phyloP scores from a whole-genome alignment of 768 basidiomycete genomes.

The Phaeotremella skinneri region DNA sequence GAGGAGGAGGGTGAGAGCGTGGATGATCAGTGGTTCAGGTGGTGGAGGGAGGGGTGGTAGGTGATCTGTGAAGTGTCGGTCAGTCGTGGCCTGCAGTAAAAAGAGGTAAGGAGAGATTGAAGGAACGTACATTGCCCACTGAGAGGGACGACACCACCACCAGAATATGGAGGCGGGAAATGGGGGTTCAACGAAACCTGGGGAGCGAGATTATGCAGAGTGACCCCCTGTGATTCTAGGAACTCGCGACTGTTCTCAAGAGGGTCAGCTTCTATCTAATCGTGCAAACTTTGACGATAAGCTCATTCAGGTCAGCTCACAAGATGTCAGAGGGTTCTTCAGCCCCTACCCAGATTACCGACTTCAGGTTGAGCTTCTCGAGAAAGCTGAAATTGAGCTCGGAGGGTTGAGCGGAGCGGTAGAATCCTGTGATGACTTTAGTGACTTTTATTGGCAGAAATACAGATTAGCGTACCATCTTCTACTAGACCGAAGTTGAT shows the following conservation, averaged over 20 bases:
- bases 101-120: constrained; percentile 1
- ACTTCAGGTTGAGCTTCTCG: constrained; percentile 54
- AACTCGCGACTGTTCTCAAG: constrained; percentile 13
- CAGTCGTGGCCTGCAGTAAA: constrained; percentile 10
- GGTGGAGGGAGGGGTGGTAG: constrained; percentile 46
- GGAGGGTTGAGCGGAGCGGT: constrained; percentile 53
- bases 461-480: constrained; percentile 35
- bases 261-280: not conserved
- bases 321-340: constrained; percentile 50
- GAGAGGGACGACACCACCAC: constrained; percentile 39
- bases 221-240: constrained; percentile 47
- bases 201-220: constrained; percentile 48
- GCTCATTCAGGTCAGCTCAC: constrained; percentile 27
- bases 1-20: constrained; percentile 50
- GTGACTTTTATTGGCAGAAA: not conserved
- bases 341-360: constrained; percentile 52
- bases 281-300: not conserved
- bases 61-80: constrained; percentile 34
- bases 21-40: constrained; percentile 52
- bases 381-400: constrained; percentile 58
- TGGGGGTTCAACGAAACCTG: constrained; percentile 45
- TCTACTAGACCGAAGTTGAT: constrained; percentile 52
- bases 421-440: constrained; percentile 38
- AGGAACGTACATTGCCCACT: constrained; percentile 37
- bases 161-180: constrained; percentile 44